These are phyloP conservation scores for Babesia caballi DNA, from an alignment of 169 alveolate genomes.

Conservation along the genomic window DNA sequence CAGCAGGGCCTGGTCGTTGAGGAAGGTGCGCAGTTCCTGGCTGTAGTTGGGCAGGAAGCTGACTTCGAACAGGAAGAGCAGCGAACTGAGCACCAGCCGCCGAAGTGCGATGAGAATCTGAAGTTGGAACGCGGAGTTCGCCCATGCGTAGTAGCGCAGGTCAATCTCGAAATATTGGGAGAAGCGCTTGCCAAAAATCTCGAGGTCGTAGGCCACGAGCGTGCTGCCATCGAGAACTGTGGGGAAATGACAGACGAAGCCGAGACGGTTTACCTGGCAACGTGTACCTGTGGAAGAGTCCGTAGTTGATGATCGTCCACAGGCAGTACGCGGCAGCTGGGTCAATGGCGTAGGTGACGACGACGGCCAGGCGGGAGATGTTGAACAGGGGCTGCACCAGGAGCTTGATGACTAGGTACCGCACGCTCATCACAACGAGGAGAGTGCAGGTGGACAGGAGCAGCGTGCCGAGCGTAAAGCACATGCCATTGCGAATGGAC, in stretches of 20 bases:
- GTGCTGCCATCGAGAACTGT: neutral
- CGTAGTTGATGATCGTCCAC: conserved; percentile 53
- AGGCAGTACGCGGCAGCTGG: conserved; percentile 50
- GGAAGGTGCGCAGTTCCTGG: conserved; percentile 26
- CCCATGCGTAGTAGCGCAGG: conserved; percentile 39
- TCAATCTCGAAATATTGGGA: conserved; percentile 27
- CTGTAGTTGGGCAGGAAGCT: conserved; percentile 56
- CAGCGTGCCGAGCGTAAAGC: conserved; percentile 10
- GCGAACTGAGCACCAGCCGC: conserved; percentile 35
- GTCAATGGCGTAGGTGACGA: conserved; percentile 52
- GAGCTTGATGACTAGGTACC: conserved; percentile 45
- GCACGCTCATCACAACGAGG: neutral
- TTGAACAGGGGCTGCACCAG: conserved; percentile 45
- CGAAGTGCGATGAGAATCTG: conserved; percentile 44
- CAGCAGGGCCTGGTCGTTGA: conserved; percentile 35
- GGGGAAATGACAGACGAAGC: neutral
- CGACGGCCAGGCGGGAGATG: conserved; percentile 51
- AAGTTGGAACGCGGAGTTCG: conserved; percentile 38
- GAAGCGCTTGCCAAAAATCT: conserved; percentile 6
- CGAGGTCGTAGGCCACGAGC: conserved; percentile 5
- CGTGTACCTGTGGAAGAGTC: conserved; percentile 17
- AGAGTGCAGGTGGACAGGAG: neutral
- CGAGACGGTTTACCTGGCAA: neutral
- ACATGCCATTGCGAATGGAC: conserved; percentile 27
- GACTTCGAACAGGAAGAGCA: conserved; percentile 53